Conservation (phyloP, 2,329 filamentous ascomycete genomes). For the Botrytis galanthina region DNA sequence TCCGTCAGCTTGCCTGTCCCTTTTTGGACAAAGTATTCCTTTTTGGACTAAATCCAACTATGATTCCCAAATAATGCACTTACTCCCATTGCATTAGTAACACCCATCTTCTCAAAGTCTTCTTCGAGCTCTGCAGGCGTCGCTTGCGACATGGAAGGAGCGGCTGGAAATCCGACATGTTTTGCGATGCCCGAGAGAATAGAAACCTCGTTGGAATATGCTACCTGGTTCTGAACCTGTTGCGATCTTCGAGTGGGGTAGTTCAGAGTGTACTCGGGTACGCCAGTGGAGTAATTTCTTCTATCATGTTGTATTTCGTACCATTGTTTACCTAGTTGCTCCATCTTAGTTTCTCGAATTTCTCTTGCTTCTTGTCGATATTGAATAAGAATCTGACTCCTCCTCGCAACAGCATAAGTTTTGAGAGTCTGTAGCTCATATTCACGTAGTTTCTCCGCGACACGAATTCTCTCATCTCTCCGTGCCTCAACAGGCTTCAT, state of each 20-base stretch:
- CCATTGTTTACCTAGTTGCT: constrained; percentile 82
- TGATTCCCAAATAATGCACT: constrained; percentile 41
- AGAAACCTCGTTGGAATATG: constrained; percentile 94
- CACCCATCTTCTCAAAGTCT: constrained; percentile 85
- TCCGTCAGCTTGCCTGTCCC: constrained; percentile 26
- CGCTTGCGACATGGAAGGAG: constrained; percentile 76
- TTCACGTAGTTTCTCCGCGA: constrained; percentile 69
- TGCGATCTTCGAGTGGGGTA: constrained; percentile 76
- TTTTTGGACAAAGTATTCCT: neutral
- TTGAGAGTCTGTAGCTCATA: constrained; percentile 73
- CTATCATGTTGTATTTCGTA: constrained; percentile 91
- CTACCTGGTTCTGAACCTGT: constrained; percentile 78
- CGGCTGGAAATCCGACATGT: constrained; percentile 93
- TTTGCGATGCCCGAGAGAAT: constrained; percentile 88
- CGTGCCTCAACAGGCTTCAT: constrained; percentile 82
- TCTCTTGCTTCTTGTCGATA: constrained; percentile 86
- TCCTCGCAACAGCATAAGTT: constrained; percentile 73
- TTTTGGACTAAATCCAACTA: neutral
- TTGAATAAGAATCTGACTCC: constrained; percentile 83
- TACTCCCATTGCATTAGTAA: constrained; percentile 61
- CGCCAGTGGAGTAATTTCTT: constrained; percentile 71
- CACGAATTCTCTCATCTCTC: constrained; percentile 73
- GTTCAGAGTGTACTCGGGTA: constrained; percentile 77
- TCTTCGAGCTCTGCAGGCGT: constrained; percentile 74
- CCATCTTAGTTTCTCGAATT: constrained; percentile 74